A percentile compares a stretch with the other conserved stretches of the same genome.
Evolutionary conservation across 2,329 filamentous ascomycete species (phyloP).

Genomic region (Curvularia sp.): DNA sequence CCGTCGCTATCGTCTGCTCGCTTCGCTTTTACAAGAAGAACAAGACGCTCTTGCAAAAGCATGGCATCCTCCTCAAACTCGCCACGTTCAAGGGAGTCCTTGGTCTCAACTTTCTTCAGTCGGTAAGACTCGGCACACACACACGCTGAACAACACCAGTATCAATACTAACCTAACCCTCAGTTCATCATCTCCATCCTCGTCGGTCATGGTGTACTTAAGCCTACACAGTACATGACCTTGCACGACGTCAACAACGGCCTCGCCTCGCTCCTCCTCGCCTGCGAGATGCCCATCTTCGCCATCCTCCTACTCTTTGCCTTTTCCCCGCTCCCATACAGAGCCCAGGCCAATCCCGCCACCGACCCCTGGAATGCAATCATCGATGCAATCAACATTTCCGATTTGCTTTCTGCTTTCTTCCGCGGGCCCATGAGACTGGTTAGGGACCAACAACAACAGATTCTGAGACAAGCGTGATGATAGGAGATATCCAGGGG

Average conservation of each 20-base stretch:
- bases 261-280: slow-evolving; percentile 39
- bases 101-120: slow-evolving; percentile 40
- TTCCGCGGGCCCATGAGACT: slow-evolving; percentile 43
- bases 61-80: slow-evolving; percentile 41
- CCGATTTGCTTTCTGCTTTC: slow-evolving; percentile 38
- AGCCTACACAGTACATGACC: slow-evolving; percentile 38
- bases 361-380: slow-evolving; percentile 32
- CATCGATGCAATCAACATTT: slow-evolving; percentile 39
- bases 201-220: slow-evolving; percentile 29
- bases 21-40: slow-evolving; percentile 36
- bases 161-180: background rate
- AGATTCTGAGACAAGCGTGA: slow-evolving; percentile 31
- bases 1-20: slow-evolving; percentile 31
- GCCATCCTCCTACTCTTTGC: slow-evolving; percentile 37
- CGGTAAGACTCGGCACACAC: slow-evolving; percentile 28
- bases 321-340: slow-evolving; percentile 37
- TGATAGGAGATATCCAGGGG: slow-evolving; percentile 23
- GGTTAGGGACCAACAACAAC: slow-evolving; percentile 38
- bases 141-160: background rate
- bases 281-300: slow-evolving; percentile 46
- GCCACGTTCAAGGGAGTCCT: slow-evolving; percentile 45
- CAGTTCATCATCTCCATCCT: slow-evolving; percentile 45
- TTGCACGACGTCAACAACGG: slow-evolving; percentile 40
- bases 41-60: slow-evolving; percentile 30
- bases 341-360: slow-evolving; percentile 18